Base-by-base conservation (phyloP, 164 flowering plant genomes). In the grape (Vitis vinifera) region DNA sequence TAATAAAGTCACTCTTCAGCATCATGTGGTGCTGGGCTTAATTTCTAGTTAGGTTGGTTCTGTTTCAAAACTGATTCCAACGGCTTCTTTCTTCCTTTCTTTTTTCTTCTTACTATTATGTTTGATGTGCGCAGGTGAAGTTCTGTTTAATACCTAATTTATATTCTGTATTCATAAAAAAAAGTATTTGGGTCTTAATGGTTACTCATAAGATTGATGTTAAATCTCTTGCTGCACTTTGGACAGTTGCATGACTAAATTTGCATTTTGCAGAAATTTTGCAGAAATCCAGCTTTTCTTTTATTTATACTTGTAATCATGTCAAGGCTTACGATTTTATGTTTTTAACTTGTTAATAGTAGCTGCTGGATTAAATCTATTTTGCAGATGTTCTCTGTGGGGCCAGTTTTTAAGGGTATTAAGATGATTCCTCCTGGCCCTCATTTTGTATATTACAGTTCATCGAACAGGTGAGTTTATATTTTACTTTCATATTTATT, bases 341-440 rank as follows among this genome's bases (percentile, higher is more conserved):
- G 15, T 12, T 58, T 27, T 11, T 15, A 57, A 53, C 2, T 53
- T 13, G 14, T 14, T 53, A 59, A 27, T 59, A 9, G 3, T 23
- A 0, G 6, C 44, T 37, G 6, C 44, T 37, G 44, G 11, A 51
- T 23, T 55, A 2, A n/a, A 62, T 30, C 9, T 52, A 8, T 63
- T 2, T 67, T 77, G 79, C 84, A 94, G 97, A 74, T 90, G 77
- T 90, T 86, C 56, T 79, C 88, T 2, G 90, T 84, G 11, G 99
- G 97, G 19, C 97, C 99, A 57, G 62, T 48, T 55, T 94, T 94
- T 66, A 92, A 88, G 80, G 98, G 99, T 31, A 79, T 92, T 44
- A 95, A 95, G 83, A 89, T 91, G 97, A 88, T 95, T 67, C 97
- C 99, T 73, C 96, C 96, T 49, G 99, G 99, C 23, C 79, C 85